Evolutionary conservation across 2,329 filamentous ascomycete genomes (phyloP), one percentile per base, ranked within the genome.

Genomic region (Seiridium cupressi): DNA sequence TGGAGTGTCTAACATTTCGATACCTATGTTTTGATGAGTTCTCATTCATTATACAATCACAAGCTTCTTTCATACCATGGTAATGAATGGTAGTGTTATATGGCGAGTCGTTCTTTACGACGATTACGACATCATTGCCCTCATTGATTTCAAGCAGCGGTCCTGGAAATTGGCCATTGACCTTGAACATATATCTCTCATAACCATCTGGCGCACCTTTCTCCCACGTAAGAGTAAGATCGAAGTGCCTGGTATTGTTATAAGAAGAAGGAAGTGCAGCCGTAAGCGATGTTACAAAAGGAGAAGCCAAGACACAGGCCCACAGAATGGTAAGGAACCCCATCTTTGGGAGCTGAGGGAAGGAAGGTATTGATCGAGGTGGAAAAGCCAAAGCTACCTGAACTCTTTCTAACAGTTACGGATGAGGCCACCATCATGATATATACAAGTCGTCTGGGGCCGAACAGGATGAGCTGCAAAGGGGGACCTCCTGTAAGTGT

Each of bases 111-210:
- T 85, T 85, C 46, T 73, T 65, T 2, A 84, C 78, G 3, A 69
- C 64, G 5, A 83, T 70, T n/a, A 74, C 66, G 3, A 83, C 75
- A 31, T 72, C 68, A 58, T 86, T 82, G 18, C 81, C 83, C 68
- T 85, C 78, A 49, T 79, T 72, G 7, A 82, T 76, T 53, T 82
- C 77, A 7, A 90, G 77, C 1, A 77, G 73, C 0, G 88, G 88
- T 0, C 86, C 89, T 0, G 88, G 87, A 54, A 84, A 85, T 65
- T 85, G 78, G 9, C 81, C 82, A 63, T 89, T 89, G 54, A 62
- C 31, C 44, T 57, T 58, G 58, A 62, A 60, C 44, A 62, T 51
- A 1, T 62, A 35, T 6, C 61, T 36, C 35, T 54, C 46, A 11
- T 53, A 54, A 13, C 60, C 60, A 49, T 62, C 57, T 5, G 60